These are phyloP conservation scores for Hordeum pubiflorum DNA, from an alignment of 202 grass and related monocot species.

Conservation along the genomic window DNA sequence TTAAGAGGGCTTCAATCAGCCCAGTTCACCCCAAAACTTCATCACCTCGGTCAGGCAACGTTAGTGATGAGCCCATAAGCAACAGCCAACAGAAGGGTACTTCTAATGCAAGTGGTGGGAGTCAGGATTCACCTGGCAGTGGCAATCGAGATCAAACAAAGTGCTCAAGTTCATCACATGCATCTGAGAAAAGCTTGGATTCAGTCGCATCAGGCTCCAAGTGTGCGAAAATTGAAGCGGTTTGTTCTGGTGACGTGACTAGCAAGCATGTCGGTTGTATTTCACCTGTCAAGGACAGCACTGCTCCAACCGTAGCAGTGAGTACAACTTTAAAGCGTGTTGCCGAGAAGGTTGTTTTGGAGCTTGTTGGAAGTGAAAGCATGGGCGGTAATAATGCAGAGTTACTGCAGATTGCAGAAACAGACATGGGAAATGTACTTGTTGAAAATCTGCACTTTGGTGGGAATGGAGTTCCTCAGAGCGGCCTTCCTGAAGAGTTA, in stretches of 20 bases:
- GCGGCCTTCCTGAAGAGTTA: slow-evolving; percentile 47
- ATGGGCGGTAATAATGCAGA: slow-evolving; percentile 31
- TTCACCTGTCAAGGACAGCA: slow-evolving; percentile 22
- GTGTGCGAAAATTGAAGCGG: background rate
- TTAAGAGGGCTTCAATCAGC: slow-evolving; percentile 34
- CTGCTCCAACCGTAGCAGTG: slow-evolving; percentile 13
- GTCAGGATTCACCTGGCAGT: slow-evolving; percentile 18
- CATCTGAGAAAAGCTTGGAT: slow-evolving; percentile 41
- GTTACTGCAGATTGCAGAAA: slow-evolving; percentile 35
- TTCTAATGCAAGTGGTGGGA: slow-evolving; percentile 18
- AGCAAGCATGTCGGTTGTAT: slow-evolving; percentile 21
- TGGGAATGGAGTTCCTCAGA: slow-evolving; percentile 31
- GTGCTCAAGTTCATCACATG: slow-evolving; percentile 19
- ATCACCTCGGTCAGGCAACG: slow-evolving; percentile 18
- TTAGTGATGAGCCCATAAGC: background rate
- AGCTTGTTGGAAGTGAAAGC: slow-evolving; percentile 37
- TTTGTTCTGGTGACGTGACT: slow-evolving; percentile 11
- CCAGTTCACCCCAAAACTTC: slow-evolving; percentile 29
- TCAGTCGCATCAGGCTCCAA: slow-evolving; percentile 1
- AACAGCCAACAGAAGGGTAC: slow-evolving; percentile 12
- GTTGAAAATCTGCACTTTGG: slow-evolving; percentile 36
- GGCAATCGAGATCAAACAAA: slow-evolving; percentile 2
- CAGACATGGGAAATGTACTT: slow-evolving; percentile 16
- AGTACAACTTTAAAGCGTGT: slow-evolving; percentile 37
- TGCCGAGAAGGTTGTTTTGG: slow-evolving; percentile 40